Conservation (phyloP, 2,329 filamentous ascomycete species). For the Colletotrichum brevisporum region DNA sequence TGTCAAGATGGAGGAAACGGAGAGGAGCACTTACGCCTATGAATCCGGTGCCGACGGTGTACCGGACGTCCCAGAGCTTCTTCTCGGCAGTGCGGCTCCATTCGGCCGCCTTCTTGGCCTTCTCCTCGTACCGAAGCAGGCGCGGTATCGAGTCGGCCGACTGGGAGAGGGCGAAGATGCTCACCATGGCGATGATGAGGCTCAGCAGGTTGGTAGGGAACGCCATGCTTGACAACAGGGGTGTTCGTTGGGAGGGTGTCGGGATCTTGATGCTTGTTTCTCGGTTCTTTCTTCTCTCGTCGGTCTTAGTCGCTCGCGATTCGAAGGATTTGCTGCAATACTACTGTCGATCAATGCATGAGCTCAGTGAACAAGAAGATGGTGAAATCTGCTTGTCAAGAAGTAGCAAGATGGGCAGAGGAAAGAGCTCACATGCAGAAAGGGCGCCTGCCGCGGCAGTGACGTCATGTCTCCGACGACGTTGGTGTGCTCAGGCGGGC, state of each 20-base stretch:
- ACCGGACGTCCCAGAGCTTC: constrained; percentile 46
- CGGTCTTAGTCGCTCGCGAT: not conserved
- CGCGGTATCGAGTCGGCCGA: constrained; percentile 47
- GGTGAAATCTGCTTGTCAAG: not conserved
- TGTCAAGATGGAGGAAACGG: constrained; percentile 38
- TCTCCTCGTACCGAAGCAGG: constrained; percentile 47
- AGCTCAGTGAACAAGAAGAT: too few species aligned
- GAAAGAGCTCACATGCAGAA: constrained; percentile 20
- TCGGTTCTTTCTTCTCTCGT: not conserved
- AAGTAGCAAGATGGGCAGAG: not conserved
- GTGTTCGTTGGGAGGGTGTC: not conserved
- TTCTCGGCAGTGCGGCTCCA: constrained; percentile 48
- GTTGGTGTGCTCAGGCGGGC: too few species aligned
- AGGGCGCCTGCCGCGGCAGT: constrained; percentile 3
- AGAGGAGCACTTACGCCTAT: constrained; percentile 43
- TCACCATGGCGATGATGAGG: constrained; percentile 41
- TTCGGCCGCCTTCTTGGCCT: constrained; percentile 48
- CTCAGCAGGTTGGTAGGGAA: constrained; percentile 38
- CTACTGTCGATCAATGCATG: not conserved
- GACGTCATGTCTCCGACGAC: constrained; percentile 12
- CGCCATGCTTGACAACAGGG: constrained; percentile 31
- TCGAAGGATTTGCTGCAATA: not conserved
- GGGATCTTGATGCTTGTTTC: not conserved
- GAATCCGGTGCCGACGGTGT: constrained; percentile 48
- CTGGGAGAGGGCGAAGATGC: constrained; percentile 43